Evolutionary conservation across 192 early-diverging fungal genomes (phyloP).

Genomic region (Chytriomyces confervae): DNA sequence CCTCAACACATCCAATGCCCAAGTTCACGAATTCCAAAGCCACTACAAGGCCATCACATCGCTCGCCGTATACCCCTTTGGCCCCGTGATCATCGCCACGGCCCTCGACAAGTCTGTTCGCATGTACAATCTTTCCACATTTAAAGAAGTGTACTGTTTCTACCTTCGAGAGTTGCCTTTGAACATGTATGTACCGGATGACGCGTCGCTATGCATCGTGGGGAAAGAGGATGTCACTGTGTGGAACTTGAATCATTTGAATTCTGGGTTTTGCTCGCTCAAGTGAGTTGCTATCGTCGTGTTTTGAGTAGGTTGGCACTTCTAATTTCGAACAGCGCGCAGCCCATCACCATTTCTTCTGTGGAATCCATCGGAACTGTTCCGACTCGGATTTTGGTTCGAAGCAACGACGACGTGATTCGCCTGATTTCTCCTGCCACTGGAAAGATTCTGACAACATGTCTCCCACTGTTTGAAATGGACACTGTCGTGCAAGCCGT

Average conservation of each 20-base stretch:
- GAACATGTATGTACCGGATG: conserved; percentile 50
- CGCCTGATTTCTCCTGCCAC: conserved; percentile 49
- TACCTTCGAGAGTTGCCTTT: conserved; percentile 51
- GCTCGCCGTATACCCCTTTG: conserved; percentile 47
- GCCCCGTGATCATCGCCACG: conserved; percentile 47
- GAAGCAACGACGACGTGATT: conserved; percentile 57
- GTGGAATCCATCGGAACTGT: conserved; percentile 28
- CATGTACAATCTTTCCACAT: conserved; percentile 54
- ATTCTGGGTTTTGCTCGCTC: conserved; percentile 50
- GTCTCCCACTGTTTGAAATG: conserved; percentile 57
- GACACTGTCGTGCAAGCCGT: conserved; percentile 45
- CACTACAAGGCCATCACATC: conserved; percentile 55
- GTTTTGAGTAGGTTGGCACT: not conserved
- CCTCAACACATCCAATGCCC: conserved; percentile 42
- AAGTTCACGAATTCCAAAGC: conserved; percentile 55
- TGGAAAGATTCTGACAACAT: conserved; percentile 57
- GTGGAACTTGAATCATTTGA: conserved; percentile 60
- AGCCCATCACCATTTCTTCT: conserved; percentile 22
- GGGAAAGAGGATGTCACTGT: conserved; percentile 41
- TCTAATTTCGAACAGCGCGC: conserved; percentile 37
- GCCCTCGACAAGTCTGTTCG: conserved; percentile 53
- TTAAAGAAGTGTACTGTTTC: conserved; percentile 57
- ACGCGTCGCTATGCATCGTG: conserved; percentile 44
- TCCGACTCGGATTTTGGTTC: conserved; percentile 44
- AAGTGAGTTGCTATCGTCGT: conserved; percentile 37